phyloP scores from a whole-genome alignment of 192 early-diverging fungal species.

The Linnemannia zychae region DNA sequence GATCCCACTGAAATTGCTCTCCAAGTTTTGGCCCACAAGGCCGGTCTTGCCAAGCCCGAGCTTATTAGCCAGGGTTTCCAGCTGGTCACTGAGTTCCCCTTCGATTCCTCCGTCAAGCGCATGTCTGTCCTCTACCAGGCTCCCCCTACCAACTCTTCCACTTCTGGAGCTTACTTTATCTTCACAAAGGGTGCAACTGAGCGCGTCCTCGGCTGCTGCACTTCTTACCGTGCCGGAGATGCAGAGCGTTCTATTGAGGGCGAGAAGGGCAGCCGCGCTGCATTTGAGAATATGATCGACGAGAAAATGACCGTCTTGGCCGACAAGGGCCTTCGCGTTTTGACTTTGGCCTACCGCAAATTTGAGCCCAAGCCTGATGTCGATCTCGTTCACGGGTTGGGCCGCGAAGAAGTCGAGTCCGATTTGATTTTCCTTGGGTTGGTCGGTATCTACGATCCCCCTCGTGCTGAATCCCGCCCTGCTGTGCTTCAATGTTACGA shows the following conservation, averaged over 20 bases:
- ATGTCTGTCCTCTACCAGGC: conserved; percentile 84
- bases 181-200: conserved; percentile 94
- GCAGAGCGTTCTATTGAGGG: conserved; percentile 13
- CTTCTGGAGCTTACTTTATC: conserved; percentile 58
- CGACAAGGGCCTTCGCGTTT: conserved; percentile 70
- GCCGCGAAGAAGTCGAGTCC: conserved; percentile 74
- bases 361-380: conserved; percentile 45
- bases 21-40: conserved; percentile 85
- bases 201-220: conserved; percentile 81
- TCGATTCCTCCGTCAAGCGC: conserved; percentile 83
- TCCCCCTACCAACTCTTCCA: conserved; percentile 29
- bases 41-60: conserved; percentile 76
- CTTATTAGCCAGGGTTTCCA: conserved; percentile 57
- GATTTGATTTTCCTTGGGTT: conserved; percentile 87
- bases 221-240: conserved; percentile 58
- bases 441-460: conserved; percentile 95
- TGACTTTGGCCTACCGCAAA: conserved; percentile 82
- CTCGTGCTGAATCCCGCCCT: conserved; percentile 74
- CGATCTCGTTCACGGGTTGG: conserved; percentile 17
- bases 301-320: conserved; percentile 68
- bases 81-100: conserved; percentile 61
- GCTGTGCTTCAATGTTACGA: conserved; percentile 81
- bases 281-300: conserved; percentile 79
- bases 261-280: conserved; percentile 65
- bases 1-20: conserved; percentile 96